Percentiles rank a stretch among this genome's conserved stretches.
These are phyloP conservation scores for Globisporangium perplexum DNA, from an alignment of 352 stramenopile species.

Conservation along the genomic window DNA sequence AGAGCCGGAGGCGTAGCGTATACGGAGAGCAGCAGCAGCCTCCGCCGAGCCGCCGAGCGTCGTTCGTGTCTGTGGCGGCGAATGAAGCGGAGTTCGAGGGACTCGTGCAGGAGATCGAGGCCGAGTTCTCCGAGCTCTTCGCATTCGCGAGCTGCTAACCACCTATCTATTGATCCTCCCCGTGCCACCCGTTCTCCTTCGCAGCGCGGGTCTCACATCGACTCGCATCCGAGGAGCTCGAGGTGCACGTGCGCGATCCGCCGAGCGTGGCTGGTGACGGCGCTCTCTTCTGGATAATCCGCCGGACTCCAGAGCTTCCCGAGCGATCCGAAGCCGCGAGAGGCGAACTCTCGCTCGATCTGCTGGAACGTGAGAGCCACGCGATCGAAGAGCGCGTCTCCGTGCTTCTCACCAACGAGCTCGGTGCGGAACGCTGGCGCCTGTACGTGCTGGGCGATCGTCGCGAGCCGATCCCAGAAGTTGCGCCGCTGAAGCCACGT, in stretches of 20 bases:
- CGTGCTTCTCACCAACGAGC: background rate
- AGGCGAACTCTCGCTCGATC: conserved; percentile 2
- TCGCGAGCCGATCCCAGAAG: conserved; percentile 3
- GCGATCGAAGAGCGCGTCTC: background rate
- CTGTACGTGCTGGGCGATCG: conserved; percentile 4
- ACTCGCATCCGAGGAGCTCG: background rate
- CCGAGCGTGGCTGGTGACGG: background rate
- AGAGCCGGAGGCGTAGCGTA: background rate
- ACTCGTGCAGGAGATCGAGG: conserved; percentile 11
- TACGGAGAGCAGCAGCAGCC: background rate
- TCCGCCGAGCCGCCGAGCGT: background rate
- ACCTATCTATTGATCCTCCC: background rate
- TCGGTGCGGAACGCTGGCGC: conserved; percentile 1
- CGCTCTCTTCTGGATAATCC: background rate
- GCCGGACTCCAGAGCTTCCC: conserved; percentile 2
- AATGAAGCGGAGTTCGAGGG: conserved; percentile 9
- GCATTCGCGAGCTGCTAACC: background rate
- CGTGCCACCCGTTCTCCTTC: no score
- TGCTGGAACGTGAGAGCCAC: conserved; percentile 3
- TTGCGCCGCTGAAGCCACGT: conserved; percentile 9
- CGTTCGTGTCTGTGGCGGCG: background rate
- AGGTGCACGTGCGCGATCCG: background rate
- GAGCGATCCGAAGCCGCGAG: background rate
- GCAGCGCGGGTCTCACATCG: no score
- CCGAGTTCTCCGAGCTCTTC: conserved; percentile 13